A percentile compares a stretch with the other conserved stretches of the same genome.
Conservation (phyloP, 352 stramenopile species). For the Sclerospora graminicola region DNA sequence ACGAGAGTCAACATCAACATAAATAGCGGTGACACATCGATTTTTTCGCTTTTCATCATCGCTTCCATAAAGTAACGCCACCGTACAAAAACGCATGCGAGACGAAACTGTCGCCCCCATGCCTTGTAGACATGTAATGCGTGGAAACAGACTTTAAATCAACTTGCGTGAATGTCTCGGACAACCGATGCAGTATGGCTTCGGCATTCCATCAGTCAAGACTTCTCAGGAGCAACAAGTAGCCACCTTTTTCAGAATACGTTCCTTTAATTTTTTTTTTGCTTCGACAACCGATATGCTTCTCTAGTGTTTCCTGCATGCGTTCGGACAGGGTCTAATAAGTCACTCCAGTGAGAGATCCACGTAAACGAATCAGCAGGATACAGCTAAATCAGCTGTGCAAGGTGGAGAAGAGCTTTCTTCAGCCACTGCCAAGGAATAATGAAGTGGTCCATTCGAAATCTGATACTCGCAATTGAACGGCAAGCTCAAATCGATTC, state of each 20-base stretch:
- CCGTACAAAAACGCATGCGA: conserved; percentile 68
- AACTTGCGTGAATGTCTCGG: conserved; percentile 46
- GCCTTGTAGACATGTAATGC: conserved; percentile 6
- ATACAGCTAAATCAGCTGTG: conserved; percentile 12
- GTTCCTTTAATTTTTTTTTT: no score
- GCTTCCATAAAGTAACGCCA: conserved; percentile 65
- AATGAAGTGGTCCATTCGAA: conserved; percentile 80
- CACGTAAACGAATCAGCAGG: conserved; percentile 2
- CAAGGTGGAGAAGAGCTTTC: conserved; percentile 42
- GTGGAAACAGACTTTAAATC: conserved; percentile 23
- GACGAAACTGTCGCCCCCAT: conserved; percentile 38
- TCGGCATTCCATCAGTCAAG: conserved; percentile 56
- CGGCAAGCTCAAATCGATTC: conserved; percentile 69
- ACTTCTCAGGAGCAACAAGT: conserved; percentile 62
- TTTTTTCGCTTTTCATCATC: conserved; percentile 62
- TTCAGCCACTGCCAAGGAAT: conserved; percentile 75
- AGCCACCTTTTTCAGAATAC: conserved; percentile 90
- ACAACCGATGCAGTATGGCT: conserved; percentile 54
- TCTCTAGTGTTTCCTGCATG: conserved; percentile 59
- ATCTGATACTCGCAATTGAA: conserved; percentile 38
- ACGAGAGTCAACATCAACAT: conserved; percentile 44
- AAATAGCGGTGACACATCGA: conserved; percentile 70
- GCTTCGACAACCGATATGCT: conserved; percentile 48
- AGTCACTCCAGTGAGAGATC: conserved; percentile 26
- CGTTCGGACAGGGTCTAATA: conserved; percentile 66